Evolutionary conservation across 192 early-diverging fungal species (phyloP).

Genomic region (Umbelopsis ramanniana): DNA sequence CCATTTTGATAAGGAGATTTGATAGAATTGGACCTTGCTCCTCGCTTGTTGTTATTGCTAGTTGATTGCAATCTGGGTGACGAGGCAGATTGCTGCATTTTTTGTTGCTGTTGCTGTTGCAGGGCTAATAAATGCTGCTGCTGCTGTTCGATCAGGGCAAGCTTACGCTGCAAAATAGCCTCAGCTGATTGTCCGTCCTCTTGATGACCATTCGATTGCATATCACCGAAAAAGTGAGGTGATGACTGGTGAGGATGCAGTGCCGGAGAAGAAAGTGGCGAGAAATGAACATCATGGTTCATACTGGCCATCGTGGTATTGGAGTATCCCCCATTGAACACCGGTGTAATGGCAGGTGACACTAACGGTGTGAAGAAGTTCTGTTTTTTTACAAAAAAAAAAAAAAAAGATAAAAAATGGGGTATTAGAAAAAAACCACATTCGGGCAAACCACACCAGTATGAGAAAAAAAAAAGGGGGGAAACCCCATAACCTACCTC

Average conservation of each 20-base stretch:
- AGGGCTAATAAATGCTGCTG: constrained; percentile 37
- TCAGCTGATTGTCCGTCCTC: not conserved
- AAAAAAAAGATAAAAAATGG: no score
- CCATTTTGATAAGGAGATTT: not conserved
- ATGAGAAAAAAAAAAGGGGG: no score
- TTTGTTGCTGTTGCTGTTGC: not conserved
- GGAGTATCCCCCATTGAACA: constrained; percentile 38
- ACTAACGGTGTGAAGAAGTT: constrained; percentile 66
- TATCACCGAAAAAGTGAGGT: constrained; percentile 8
- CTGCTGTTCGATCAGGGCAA: constrained; percentile 41
- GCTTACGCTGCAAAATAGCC: constrained; percentile 31
- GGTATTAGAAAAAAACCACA: no score
- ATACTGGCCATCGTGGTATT: constrained; percentile 30
- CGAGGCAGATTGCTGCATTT: not conserved
- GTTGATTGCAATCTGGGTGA: not conserved
- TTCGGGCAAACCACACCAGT: no score
- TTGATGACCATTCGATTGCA: not conserved
- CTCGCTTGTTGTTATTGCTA: not conserved
- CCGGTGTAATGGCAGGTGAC: constrained; percentile 73
- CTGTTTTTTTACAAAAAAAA: constrained; percentile 2
- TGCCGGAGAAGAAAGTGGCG: constrained; percentile 70
- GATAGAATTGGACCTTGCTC: not conserved
- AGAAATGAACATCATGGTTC: constrained; percentile 48
- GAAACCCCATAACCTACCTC: constrained; percentile 19
- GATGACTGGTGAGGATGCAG: constrained; percentile 43